Evolutionary conservation across 495 filamentous ascomycete genomes (phyloP).

Genomic region (Sabuloglossum arenarium): DNA sequence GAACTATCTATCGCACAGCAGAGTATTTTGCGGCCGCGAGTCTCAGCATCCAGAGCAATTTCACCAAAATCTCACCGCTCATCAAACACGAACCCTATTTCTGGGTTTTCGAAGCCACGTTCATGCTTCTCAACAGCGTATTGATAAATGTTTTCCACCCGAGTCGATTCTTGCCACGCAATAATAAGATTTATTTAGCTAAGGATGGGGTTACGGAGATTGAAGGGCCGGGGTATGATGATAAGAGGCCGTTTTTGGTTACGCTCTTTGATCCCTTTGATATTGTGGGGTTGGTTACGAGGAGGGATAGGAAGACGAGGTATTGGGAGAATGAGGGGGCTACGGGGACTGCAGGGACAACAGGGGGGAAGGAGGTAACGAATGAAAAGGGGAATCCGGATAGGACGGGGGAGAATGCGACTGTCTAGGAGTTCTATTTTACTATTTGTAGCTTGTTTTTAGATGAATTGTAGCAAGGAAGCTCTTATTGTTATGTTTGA

Average conservation of each 20-base stretch:
- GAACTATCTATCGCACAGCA: conserved; percentile 45
- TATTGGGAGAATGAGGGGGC: conserved; percentile 31
- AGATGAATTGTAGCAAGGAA: no score
- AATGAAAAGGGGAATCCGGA: no score
- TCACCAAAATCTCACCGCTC: conserved; percentile 27
- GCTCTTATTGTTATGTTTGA: no score
- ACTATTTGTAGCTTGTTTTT: no score
- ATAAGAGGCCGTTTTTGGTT: conserved; percentile 26
- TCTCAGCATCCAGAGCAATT: conserved; percentile 10
- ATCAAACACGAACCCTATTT: conserved; percentile 52
- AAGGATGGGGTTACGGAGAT: conserved; percentile 45
- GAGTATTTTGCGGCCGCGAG: conserved; percentile 32
- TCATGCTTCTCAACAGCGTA: conserved; percentile 42
- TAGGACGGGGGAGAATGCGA: no score
- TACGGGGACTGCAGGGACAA: not conserved
- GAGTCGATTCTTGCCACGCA: conserved; percentile 34
- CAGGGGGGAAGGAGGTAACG: no score
- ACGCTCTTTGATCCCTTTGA: conserved; percentile 53
- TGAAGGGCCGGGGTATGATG: conserved; percentile 38
- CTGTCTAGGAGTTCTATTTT: no score
- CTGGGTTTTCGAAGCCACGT: conserved; percentile 42
- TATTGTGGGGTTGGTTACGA: conserved; percentile 31
- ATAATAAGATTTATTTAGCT: conserved; percentile 41
- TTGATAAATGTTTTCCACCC: conserved; percentile 45
- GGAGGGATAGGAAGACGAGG: conserved; percentile 25